phyloP scores from a whole-genome alignment of 495 filamentous ascomycete species.

The Aspergillus incahuasiensis region DNA sequence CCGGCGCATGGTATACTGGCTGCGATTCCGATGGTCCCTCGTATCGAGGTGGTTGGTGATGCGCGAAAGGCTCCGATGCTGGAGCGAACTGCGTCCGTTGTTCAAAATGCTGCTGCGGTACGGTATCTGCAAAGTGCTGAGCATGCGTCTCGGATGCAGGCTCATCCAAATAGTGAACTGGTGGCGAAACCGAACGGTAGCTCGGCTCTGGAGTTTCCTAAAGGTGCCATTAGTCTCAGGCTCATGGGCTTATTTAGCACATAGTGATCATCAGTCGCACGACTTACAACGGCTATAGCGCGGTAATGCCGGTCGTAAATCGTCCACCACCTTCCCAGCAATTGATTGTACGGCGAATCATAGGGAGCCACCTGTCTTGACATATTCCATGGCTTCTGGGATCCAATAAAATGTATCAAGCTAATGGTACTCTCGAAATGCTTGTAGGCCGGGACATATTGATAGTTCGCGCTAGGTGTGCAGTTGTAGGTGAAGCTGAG shows the following conservation, averaged over 20 bases:
- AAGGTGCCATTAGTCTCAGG: constrained; percentile 13
- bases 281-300: constrained; percentile 26
- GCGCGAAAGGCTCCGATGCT: background rate
- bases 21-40: background rate
- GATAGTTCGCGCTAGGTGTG: constrained; percentile 89
- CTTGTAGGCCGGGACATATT: constrained; percentile 89
- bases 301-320: constrained; percentile 84
- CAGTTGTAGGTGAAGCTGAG: constrained; percentile 96
- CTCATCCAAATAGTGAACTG: background rate
- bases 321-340: constrained; percentile 83
- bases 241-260: background rate
- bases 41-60: background rate
- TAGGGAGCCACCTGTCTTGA: constrained; percentile 55
- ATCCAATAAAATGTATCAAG: constrained; percentile 89
- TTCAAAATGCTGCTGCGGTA: background rate
- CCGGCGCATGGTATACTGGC: constrained; percentile 1
- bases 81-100: background rate
- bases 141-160: background rate
- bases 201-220: constrained; percentile 16
- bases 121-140: background rate
- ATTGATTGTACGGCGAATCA: constrained; percentile 69
- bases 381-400: constrained; percentile 81
- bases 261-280: background rate
- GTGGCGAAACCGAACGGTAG: background rate
- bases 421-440: constrained; percentile 86